Conservation (phyloP, 306 rosid genomes). For the Ormosia semicastrata region DNA sequence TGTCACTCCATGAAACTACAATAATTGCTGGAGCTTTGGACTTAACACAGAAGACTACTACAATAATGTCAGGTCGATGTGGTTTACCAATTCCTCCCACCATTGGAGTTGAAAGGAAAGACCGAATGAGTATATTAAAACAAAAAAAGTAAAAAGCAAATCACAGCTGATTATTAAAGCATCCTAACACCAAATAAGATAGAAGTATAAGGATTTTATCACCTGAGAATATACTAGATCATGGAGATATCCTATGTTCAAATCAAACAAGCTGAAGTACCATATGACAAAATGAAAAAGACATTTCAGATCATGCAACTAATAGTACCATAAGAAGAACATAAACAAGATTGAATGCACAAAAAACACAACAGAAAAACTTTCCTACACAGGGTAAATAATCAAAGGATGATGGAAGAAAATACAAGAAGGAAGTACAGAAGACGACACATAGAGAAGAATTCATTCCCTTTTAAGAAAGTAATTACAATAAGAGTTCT, state of each 20-base stretch:
- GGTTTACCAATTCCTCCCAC: constrained; percentile 94
- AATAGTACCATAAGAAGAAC: neutral
- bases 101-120: constrained; percentile 41
- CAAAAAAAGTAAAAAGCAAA: neutral
- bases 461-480: neutral
- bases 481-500: neutral
- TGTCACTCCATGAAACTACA: too few relatives aligned
- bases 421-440: neutral
- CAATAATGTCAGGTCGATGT: constrained; percentile 74
- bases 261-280: constrained; percentile 9
- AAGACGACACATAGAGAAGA: neutral
- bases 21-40: too few relatives aligned
- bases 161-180: neutral
- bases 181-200: constrained; percentile 7
- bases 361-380: neutral
- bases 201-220: neutral
- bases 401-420: neutral
- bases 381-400: neutral
- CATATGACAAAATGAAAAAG: neutral
- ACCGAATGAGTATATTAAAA: constrained; percentile 24
- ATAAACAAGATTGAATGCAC: neutral
- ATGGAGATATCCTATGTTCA: neutral
- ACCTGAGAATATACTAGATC: constrained; percentile 15
- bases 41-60: too few relatives aligned
- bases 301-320: neutral